Percentiles rank a stretch among this genome's conserved stretches.
These are phyloP conservation scores for Talaromyces pinophilus DNA, from an alignment of 2,329 filamentous ascomycete species.

Conservation along the genomic window DNA sequence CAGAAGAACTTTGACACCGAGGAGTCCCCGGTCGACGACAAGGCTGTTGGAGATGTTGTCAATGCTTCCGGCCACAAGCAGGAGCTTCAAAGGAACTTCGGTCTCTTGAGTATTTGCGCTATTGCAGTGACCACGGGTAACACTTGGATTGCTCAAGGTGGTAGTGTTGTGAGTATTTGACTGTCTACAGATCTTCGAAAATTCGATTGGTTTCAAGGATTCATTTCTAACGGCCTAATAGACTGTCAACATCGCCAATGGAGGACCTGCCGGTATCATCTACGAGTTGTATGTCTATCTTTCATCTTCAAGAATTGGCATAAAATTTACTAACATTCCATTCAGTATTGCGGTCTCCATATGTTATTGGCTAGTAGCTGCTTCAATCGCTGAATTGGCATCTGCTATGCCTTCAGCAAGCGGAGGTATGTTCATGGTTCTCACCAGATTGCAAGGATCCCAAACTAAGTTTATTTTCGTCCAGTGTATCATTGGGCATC, in stretches of 20 bases:
- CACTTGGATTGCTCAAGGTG: conserved; percentile 65
- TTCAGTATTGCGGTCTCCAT: conserved; percentile 46
- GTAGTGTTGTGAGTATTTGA: conserved; percentile 56
- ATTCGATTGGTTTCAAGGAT: not conserved
- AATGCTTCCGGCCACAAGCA: conserved; percentile 67
- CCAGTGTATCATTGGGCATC: conserved; percentile 63
- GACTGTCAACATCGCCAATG: conserved; percentile 59
- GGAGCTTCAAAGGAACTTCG: conserved; percentile 64
- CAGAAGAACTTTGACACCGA: conserved; percentile 30
- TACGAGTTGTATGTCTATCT: conserved; percentile 57
- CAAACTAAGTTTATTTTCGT: not conserved
- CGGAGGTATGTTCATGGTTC: conserved; percentile 41
- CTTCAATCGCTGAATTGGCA: conserved; percentile 62
- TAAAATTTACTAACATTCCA: conserved; percentile 24
- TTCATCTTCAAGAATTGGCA: no score
- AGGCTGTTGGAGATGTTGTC: conserved; percentile 47
- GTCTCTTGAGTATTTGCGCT: conserved; percentile 60
- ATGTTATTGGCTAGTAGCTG: conserved; percentile 61
- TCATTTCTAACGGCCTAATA: conserved; percentile 28
- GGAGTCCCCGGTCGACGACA: conserved; percentile 32
- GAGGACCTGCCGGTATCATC: conserved; percentile 62
- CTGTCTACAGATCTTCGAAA: not conserved
- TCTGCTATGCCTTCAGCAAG: conserved; percentile 63
- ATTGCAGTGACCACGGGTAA: conserved; percentile 65
- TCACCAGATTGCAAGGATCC: not conserved